phyloP scores from a whole-genome alignment of 768 basidiomycete species.

The Xerocomellus intermedius region DNA sequence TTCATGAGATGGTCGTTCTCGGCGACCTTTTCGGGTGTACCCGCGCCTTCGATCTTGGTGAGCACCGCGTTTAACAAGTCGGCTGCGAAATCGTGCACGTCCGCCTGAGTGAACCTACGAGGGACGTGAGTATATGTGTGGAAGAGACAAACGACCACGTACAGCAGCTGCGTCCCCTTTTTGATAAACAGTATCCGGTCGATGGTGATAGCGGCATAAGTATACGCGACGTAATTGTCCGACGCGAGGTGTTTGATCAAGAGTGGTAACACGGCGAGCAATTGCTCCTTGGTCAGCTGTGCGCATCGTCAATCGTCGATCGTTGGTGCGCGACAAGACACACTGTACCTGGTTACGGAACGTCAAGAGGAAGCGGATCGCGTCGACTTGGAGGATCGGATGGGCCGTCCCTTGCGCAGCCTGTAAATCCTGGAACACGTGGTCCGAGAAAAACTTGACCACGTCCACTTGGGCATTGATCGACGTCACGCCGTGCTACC shows the following conservation, averaged over 20 bases:
- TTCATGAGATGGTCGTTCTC: constrained; percentile 99
- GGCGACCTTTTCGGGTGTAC: constrained; percentile 87
- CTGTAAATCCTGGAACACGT: constrained; percentile 85
- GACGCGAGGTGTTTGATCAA: constrained; percentile 81
- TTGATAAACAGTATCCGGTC: constrained; percentile 93
- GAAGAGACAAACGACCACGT: constrained; percentile 27
- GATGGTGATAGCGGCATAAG: constrained; percentile 98
- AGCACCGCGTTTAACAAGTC: constrained; percentile 71
- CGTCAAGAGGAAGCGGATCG: constrained; percentile 90
- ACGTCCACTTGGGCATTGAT: constrained; percentile 91
- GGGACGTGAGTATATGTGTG: not conserved
- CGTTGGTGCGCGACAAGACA: not conserved
- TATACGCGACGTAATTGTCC: constrained; percentile 87
- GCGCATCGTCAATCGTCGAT: not conserved
- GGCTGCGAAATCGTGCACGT: constrained; percentile 81
- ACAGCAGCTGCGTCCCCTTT: constrained; percentile 73
- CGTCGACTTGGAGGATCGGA: constrained; percentile 92
- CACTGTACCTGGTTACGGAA: constrained; percentile 86
- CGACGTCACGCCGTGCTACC: constrained; percentile 87
- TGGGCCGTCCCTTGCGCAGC: constrained; percentile 67
- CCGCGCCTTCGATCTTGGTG: constrained; percentile 72
- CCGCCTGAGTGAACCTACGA: constrained; percentile 79
- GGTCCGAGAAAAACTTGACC: constrained; percentile 91
- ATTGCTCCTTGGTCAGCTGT: constrained; percentile 90
- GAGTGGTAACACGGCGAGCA: constrained; percentile 85